Evolutionary conservation across 768 basidiomycete genomes (phyloP).

Genomic region (Pisolithus tinctorius): DNA sequence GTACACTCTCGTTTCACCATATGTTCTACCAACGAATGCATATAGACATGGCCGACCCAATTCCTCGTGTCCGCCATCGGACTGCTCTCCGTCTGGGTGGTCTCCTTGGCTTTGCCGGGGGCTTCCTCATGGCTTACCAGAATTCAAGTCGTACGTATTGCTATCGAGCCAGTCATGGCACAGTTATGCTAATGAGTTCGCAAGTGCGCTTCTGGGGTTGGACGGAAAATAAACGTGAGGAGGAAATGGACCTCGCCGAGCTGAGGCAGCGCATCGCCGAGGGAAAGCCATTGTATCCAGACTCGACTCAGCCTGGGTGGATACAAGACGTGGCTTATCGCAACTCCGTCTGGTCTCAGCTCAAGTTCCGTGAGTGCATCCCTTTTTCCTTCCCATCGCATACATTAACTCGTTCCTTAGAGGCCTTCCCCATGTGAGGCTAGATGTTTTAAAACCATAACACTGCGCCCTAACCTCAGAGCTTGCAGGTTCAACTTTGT

Average conservation of each 20-base stretch:
- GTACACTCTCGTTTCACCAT: slow-evolving; percentile 1
- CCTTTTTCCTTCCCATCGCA: slow-evolving; percentile 1
- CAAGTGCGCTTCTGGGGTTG: slow-evolving; percentile 94
- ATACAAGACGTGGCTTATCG: slow-evolving; percentile 80
- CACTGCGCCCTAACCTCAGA: slow-evolving; percentile 5
- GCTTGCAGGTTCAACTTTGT: slow-evolving; percentile 87
- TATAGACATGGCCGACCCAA: slow-evolving; percentile 41
- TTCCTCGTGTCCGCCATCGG: slow-evolving; percentile 31
- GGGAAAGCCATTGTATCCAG: slow-evolving; percentile 84
- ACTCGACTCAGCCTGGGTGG: slow-evolving; percentile 76
- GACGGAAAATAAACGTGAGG: slow-evolving; percentile 83
- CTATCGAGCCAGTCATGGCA: slow-evolving; percentile 4
- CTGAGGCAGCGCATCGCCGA: slow-evolving; percentile 64
- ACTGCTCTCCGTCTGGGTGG: slow-evolving; percentile 51
- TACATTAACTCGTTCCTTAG: slow-evolving; percentile 29
- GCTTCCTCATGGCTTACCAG: slow-evolving; percentile 92
- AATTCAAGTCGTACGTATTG: slow-evolving; percentile 68
- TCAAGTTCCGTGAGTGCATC: slow-evolving; percentile 74
- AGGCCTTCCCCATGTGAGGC: slow-evolving; percentile 70
- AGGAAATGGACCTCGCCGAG: slow-evolving; percentile 70
- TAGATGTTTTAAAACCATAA: background rate
- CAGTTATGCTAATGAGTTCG: slow-evolving; percentile 7
- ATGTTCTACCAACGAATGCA: slow-evolving; percentile 7
- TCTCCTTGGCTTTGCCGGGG: slow-evolving; percentile 79
- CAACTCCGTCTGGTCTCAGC: slow-evolving; percentile 90